Evolutionary conservation across 495 filamentous ascomycete species (phyloP).

Genomic region (Trichocladium uniseriatum): DNA sequence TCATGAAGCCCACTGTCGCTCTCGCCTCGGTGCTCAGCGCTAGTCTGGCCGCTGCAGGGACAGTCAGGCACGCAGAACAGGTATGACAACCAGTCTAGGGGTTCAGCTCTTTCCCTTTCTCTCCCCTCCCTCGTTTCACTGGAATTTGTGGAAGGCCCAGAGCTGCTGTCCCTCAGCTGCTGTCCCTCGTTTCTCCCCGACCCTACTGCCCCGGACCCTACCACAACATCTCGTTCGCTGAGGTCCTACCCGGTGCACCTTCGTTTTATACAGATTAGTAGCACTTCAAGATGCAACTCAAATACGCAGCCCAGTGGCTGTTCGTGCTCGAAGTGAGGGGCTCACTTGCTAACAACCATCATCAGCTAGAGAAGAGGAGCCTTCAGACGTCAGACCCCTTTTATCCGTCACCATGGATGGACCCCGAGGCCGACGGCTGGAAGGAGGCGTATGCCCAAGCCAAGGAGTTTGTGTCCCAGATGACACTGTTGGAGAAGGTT

Average conservation of each 20-base stretch:
- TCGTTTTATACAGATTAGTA: slow-evolving; percentile 11
- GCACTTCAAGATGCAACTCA: slow-evolving; percentile 17
- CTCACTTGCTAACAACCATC: slow-evolving; percentile 16
- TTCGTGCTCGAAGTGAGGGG: slow-evolving; percentile 1
- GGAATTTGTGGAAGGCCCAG: background rate
- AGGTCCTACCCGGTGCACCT: slow-evolving; percentile 5
- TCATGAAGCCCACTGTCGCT: slow-evolving; percentile 16
- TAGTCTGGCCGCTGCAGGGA: slow-evolving; percentile 12
- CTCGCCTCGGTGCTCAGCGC: slow-evolving; percentile 16
- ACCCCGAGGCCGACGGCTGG: slow-evolving; percentile 62
- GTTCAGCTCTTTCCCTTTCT: background rate
- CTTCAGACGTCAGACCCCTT: slow-evolving; percentile 43
- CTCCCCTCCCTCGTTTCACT: background rate
- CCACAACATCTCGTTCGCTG: background rate
- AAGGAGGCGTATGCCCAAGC: slow-evolving; percentile 68
- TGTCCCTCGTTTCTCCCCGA: background rate
- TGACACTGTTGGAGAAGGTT: slow-evolving; percentile 85
- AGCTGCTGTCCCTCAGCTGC: no score
- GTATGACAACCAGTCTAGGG: background rate
- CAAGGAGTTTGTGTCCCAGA: slow-evolving; percentile 65
- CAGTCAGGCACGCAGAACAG: slow-evolving; percentile 5
- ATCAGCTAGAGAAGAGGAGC: slow-evolving; percentile 20
- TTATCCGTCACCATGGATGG: slow-evolving; percentile 82
- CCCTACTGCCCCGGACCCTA: background rate
- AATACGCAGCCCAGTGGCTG: slow-evolving; percentile 15